Evolutionary conservation across 1,139 yeast genomes (phyloP).

Genomic region (Spathaspora sp.): DNA sequence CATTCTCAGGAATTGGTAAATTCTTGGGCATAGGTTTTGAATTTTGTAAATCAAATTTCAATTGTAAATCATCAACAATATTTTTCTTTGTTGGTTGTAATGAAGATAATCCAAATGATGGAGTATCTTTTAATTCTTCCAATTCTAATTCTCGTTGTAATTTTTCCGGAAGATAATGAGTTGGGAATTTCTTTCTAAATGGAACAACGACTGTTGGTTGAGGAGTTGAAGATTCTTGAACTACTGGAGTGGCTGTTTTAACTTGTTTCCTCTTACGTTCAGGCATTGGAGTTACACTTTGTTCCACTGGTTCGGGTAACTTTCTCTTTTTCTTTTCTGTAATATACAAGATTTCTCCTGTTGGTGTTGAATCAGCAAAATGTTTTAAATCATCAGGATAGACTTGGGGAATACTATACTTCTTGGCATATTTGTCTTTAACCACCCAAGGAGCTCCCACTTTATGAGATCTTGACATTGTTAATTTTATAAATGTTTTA

Average conservation of each 20-base stretch:
- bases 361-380: slow-evolving; percentile 39
- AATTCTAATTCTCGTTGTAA: slow-evolving; percentile 19
- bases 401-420: slow-evolving; percentile 57
- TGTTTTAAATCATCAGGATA: slow-evolving; percentile 55
- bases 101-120: slow-evolving; percentile 16
- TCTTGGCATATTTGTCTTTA: slow-evolving; percentile 68
- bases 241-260: slow-evolving; percentile 1
- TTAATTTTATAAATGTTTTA: slow-evolving; percentile 82
- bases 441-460: slow-evolving; percentile 98
- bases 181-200: slow-evolving; percentile 29
- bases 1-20: slow-evolving; percentile 32
- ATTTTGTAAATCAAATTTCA: slow-evolving; percentile 43
- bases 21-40: slow-evolving; percentile 30
- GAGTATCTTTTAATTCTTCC: slow-evolving; percentile 11
- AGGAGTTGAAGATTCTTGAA: slow-evolving; percentile 2
- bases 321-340: slow-evolving; percentile 12
- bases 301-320: not conserved
- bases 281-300: slow-evolving; percentile 2
- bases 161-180: slow-evolving; percentile 38
- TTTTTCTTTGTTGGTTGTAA: slow-evolving; percentile 42
- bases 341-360: slow-evolving; percentile 31
- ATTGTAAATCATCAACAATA: slow-evolving; percentile 36
- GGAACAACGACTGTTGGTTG: slow-evolving; percentile 8
- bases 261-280: slow-evolving; percentile 4
- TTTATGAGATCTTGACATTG: slow-evolving; percentile 78